Percentiles rank a stretch among this genome's conserved stretches.
phyloP scores from a whole-genome alignment of 176 grass and related monocot species.

The Juncus effusus region DNA sequence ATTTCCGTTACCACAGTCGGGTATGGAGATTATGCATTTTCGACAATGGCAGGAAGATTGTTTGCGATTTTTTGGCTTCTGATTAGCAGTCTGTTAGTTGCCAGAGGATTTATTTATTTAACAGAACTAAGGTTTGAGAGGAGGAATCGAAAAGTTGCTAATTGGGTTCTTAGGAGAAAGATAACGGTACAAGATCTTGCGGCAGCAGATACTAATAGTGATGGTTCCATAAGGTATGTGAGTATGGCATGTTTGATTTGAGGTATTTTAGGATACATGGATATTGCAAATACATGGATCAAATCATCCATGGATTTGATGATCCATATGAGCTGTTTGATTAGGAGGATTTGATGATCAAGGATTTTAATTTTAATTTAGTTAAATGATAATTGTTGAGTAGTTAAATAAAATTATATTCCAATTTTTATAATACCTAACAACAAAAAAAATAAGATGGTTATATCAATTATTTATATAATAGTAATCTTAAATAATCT shows the following conservation, averaged over 20 bases:
- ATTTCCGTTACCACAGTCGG: conserved; percentile 90
- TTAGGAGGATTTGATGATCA: background rate
- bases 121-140: conserved; percentile 69
- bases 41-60: conserved; percentile 55
- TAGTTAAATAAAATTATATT: conserved; percentile 8
- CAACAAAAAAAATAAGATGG: background rate
- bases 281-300: no score
- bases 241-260: no score
- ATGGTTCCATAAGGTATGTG: conserved; percentile 51
- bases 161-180: conserved; percentile 69
- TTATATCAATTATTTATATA: background rate
- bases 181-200: conserved; percentile 47
- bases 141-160: conserved; percentile 50
- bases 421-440: background rate
- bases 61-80: conserved; percentile 62
- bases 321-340: no score
- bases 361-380: background rate
- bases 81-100: conserved; percentile 58
- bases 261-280: no score
- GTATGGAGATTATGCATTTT: conserved; percentile 62
- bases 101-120: conserved; percentile 60
- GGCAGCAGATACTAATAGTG: conserved; percentile 39
- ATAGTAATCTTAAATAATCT: background rate
- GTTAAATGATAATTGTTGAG: background rate
- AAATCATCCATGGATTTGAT: no score